A percentile compares a stretch with the other conserved stretches of the same genome.
Conservation (phyloP, 83 land plant species). For the Thuja plicata region DNA sequence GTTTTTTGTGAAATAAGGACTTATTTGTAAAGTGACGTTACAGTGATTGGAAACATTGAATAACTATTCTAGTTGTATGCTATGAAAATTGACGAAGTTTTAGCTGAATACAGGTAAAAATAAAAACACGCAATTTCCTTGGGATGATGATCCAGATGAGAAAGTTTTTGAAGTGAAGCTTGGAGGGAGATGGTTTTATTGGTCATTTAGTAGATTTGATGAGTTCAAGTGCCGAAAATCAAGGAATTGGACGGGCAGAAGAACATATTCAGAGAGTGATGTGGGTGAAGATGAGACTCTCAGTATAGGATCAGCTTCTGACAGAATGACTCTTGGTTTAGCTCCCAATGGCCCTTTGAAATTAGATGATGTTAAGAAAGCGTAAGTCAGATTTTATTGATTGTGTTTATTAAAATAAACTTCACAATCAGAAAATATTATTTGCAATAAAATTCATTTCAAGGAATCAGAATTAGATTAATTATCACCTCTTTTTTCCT, state of each 20-base stretch:
- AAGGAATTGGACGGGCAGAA: neutral
- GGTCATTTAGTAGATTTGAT: neutral
- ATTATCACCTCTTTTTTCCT: neutral
- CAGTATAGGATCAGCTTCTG: conserved; percentile 13
- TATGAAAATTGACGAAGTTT: neutral
- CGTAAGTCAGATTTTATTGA: conserved; percentile 3
- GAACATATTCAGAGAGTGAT: neutral
- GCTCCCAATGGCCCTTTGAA: conserved; percentile 12
- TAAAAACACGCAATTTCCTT: neutral
- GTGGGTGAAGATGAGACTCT: conserved; percentile 2
- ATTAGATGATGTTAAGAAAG: conserved; percentile 14
- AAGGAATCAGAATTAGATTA: neutral
- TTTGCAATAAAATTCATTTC: neutral
- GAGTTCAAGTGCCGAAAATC: neutral
- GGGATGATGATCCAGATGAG: conserved; percentile 15
- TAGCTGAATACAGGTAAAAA: neutral
- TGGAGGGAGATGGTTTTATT: conserved; percentile 7
- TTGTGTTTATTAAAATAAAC: neutral
- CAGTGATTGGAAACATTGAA: neutral
- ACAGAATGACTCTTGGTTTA: conserved; percentile 8
- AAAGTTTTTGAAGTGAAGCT: neutral
- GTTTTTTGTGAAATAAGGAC: neutral
- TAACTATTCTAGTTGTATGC: neutral
- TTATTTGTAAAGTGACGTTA: neutral
- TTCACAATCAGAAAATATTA: neutral